Conservation (phyloP, 768 basidiomycete genomes). For the Russula abietina region DNA sequence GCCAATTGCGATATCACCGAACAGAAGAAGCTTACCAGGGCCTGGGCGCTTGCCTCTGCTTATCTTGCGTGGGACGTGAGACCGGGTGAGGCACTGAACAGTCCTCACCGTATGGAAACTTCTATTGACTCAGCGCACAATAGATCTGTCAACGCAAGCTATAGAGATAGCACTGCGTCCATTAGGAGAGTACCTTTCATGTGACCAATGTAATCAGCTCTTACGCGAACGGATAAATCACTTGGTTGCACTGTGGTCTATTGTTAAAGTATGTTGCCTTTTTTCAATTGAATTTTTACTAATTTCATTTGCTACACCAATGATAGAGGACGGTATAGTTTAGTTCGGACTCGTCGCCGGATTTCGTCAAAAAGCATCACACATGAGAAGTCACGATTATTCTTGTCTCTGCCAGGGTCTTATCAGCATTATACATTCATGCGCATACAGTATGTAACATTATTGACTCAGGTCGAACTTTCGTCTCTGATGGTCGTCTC, state of each 20-base stretch:
- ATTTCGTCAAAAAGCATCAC: background rate
- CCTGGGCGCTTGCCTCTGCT: slow-evolving; percentile 77
- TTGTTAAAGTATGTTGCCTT: slow-evolving; percentile 54
- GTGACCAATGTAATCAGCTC: slow-evolving; percentile 58
- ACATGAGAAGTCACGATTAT: background rate
- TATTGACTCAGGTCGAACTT: background rate
- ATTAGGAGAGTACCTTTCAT: slow-evolving; percentile 60
- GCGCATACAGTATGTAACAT: background rate
- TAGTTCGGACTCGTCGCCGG: background rate
- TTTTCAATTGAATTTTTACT: background rate
- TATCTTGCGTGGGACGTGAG: slow-evolving; percentile 82
- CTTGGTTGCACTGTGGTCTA: slow-evolving; percentile 69
- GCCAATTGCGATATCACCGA: slow-evolving; percentile 61
- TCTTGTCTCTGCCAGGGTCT: background rate
- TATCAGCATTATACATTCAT: slow-evolving; percentile 1
- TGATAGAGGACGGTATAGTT: slow-evolving; percentile 18
- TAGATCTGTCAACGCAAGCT: slow-evolving; percentile 66
- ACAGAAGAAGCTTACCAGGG: slow-evolving; percentile 73
- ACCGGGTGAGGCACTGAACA: slow-evolving; percentile 48
- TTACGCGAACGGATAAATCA: slow-evolving; percentile 62
- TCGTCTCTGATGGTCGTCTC: background rate
- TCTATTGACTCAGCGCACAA: background rate
- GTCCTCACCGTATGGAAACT: background rate
- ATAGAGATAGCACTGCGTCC: slow-evolving; percentile 71
- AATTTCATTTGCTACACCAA: background rate